Conservation (phyloP, 805 yeast genomes). For the Sugiyamaella lignohabitans region DNA sequence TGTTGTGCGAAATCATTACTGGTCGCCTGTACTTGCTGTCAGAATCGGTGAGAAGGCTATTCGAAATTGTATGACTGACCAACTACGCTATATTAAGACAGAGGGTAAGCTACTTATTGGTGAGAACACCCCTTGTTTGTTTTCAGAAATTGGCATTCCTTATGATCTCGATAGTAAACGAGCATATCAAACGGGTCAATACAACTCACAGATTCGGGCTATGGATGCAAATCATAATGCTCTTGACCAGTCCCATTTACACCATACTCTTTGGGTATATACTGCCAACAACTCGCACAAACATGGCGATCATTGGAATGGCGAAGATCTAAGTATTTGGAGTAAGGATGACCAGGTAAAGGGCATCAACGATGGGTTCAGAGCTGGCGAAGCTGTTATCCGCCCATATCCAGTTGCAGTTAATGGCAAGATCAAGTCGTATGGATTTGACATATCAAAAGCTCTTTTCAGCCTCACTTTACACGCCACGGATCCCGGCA, state of each 20-base stretch:
- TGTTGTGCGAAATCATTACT: conserved; percentile 65
- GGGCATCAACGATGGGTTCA: conserved; percentile 17
- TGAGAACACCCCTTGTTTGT: conserved; percentile 53
- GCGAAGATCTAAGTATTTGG: conserved; percentile 86
- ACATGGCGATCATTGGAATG: conserved; percentile 89
- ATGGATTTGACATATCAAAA: conserved; percentile 17
- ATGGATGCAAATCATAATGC: conserved; percentile 75
- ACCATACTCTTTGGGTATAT: conserved; percentile 83
- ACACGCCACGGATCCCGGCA: conserved; percentile 21
- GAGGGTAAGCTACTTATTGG: conserved; percentile 63
- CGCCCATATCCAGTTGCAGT: conserved; percentile 60
- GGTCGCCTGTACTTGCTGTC: conserved; percentile 64
- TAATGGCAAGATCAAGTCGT: conserved; percentile 15
- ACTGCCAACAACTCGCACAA: conserved; percentile 60
- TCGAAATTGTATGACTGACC: conserved; percentile 60
- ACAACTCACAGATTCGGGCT: conserved; percentile 64
- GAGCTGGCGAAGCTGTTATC: conserved; percentile 61
- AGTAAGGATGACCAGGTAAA: conserved; percentile 48
- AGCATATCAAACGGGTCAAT: conserved; percentile 54
- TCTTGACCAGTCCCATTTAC: conserved; percentile 61
- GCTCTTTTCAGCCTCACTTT: conserved; percentile 16
- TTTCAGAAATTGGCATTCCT: conserved; percentile 93
- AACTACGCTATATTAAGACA: conserved; percentile 52
- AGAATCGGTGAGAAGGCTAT: conserved; percentile 66
- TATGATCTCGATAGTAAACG: conserved; percentile 80